Evolutionary conservation across 495 filamentous ascomycete species (phyloP), one percentile per base, ranked within the genome.

Genomic region (Amniculicola lignicola): DNA sequence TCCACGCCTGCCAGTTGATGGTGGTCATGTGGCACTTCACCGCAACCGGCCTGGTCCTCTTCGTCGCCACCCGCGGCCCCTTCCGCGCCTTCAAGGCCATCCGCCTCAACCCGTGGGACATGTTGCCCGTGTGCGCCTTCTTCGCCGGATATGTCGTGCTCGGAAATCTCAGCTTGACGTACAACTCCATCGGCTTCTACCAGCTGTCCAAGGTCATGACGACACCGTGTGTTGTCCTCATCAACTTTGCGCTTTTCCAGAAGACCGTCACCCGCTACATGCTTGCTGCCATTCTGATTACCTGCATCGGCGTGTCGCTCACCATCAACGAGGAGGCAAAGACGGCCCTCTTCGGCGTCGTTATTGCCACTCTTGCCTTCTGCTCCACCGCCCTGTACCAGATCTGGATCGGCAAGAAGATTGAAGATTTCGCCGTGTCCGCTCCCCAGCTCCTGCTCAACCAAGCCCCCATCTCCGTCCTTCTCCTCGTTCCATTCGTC

Each of bases 401-500:
- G 52, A 67, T 72, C 15, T 70, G 68, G 68, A 72, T 72, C 40
- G 69, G 70, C 33, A 72, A 70, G 67, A 70, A 70, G 48, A 72
- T 72, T 52, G 63, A 67, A 40, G 70, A 70, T 37, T 70, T 72
- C 40, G 38, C 44, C 10, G 70, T 70, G 10, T 65, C 67, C 0
- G 62, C 59, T 31, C 68, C 68, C 2, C 70, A 72, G 37, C 57
- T 72, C 11, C 55, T 72, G 10, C 50, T 72, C 18, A 72, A 72
- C 56, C 70, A 72, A 44, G 70, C 70, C 7, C 70, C 70, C 6
- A 69, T 72, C 28, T 68, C 67, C 2, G 70, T 70, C 5, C 48
- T 70, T 18, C 48, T 72, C 3, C 54, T 72, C 43, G 60, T 67
- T 14, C 61, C 66, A 19, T 56, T 72, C 44, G 70, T 61, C 0